These are phyloP conservation scores for Tritrichomonas foetus DNA, from an alignment of 208 protist species.

Conservation along the genomic window DNA sequence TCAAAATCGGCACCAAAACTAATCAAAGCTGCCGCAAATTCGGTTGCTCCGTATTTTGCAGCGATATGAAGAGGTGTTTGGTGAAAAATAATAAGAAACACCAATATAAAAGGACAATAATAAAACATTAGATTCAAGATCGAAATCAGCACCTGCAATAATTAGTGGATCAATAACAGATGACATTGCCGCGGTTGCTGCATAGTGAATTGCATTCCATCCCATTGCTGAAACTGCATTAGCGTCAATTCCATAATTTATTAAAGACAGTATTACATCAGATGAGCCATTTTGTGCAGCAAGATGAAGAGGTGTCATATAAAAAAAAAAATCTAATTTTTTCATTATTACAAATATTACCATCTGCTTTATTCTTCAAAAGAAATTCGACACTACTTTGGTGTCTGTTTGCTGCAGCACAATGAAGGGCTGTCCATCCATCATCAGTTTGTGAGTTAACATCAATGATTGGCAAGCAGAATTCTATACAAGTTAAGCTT, in stretches of 20 bases:
- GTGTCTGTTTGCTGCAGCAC: background rate
- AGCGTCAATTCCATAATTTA: background rate
- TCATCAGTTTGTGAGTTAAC: background rate
- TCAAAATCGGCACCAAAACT: conserved; percentile 5
- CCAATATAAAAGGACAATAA: background rate
- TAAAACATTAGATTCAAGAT: background rate
- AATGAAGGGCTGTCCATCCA: conserved; percentile 17
- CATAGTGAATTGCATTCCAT: conserved; percentile 27
- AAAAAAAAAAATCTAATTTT: background rate
- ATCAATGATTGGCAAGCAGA: background rate
- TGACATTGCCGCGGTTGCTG: background rate
- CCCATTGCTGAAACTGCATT: background rate
- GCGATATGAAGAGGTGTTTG: conserved; percentile 7
- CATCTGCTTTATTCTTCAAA: background rate
- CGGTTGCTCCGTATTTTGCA: background rate
- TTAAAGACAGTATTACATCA: background rate
- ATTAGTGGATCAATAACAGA: conserved; percentile 5
- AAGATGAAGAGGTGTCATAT: background rate
- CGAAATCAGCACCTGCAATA: conserved; percentile 18
- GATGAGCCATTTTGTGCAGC: background rate
- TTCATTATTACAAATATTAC: background rate
- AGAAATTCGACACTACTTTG: background rate
- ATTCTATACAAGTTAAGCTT: background rate
- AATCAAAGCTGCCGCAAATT: background rate
- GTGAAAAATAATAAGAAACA: background rate